Conservation (phyloP, 371 early-diverging fungal species). For the Apophysomyces elegans region DNA sequence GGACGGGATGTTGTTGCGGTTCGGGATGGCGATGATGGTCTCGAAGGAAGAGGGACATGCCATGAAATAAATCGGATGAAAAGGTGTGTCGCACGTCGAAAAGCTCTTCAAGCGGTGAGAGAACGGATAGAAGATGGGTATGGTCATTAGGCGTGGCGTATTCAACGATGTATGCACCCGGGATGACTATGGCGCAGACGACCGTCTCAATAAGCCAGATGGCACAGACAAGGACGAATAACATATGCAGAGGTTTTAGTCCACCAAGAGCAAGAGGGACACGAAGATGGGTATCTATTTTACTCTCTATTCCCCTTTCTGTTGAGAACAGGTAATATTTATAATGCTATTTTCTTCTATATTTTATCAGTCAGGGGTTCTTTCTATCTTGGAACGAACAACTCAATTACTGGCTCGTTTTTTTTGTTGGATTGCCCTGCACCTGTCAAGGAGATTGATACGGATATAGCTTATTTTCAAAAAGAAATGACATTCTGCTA, state of each 20-base stretch:
- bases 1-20: slow-evolving; percentile 27
- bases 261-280: background rate
- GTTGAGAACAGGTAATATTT: background rate
- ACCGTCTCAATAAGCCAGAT: background rate
- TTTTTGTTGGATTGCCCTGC: background rate
- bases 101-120: slow-evolving; percentile 8
- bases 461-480: background rate
- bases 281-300: background rate
- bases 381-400: background rate
- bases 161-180: slow-evolving; percentile 49
- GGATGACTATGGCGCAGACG: slow-evolving; percentile 18
- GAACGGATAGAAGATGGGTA: slow-evolving; percentile 10
- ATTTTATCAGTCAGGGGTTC: slow-evolving; percentile 6
- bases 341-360: background rate
- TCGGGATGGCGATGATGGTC: slow-evolving; percentile 12
- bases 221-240: background rate
- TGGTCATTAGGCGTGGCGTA: slow-evolving; percentile 35
- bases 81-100: slow-evolving; percentile 35
- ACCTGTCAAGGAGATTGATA: slow-evolving; percentile 2
- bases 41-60: slow-evolving; percentile 30
- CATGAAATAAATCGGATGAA: slow-evolving; percentile 29
- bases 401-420: background rate
- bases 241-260: background rate
- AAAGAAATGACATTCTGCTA: background rate
- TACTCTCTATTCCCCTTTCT: too few species aligned